phyloP scores from a whole-genome alignment of 192 early-diverging fungal genomes.

The Coemansia sp. region DNA sequence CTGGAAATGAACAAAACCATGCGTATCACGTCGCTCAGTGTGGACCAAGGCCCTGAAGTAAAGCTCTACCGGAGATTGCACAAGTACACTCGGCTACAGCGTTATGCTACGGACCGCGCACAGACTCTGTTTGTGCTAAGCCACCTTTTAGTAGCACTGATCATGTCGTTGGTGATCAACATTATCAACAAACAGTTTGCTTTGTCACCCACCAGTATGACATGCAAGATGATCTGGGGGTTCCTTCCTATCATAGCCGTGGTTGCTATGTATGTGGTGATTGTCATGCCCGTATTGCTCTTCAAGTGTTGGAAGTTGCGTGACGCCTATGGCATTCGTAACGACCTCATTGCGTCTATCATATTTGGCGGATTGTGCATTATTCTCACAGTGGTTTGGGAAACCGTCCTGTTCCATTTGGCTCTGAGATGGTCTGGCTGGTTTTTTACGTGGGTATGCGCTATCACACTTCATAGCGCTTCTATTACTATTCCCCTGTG shows the following conservation, averaged over 20 bases:
- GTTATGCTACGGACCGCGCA: constrained; percentile 21
- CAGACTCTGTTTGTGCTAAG: constrained; percentile 19
- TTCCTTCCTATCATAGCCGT: constrained; percentile 24
- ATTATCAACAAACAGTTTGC: constrained; percentile 41
- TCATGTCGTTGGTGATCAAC: constrained; percentile 40
- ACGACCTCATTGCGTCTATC: constrained; percentile 35
- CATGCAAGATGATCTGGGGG: constrained; percentile 37
- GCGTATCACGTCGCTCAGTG: constrained; percentile 4
- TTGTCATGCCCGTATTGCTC: constrained; percentile 27
- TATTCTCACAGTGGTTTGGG: constrained; percentile 30
- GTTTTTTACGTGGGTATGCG: constrained; percentile 42
- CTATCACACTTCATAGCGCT: constrained; percentile 21
- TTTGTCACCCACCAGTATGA: constrained; percentile 21
- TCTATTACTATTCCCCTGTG: constrained; percentile 35
- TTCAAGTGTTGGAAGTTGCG: constrained; percentile 37
- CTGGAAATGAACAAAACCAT: constrained; percentile 9
- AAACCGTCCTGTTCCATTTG: constrained; percentile 19
- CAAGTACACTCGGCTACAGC: constrained; percentile 40
- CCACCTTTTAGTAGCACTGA: constrained; percentile 12
- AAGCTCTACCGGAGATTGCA: constrained; percentile 32
- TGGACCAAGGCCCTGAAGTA: constrained; percentile 10
- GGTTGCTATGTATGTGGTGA: constrained; percentile 12
- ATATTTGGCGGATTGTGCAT: constrained; percentile 20
- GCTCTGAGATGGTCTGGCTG: constrained; percentile 36
- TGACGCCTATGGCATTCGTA: constrained; percentile 48